Base-by-base conservation (phyloP, 2,329 filamentous ascomycete genomes). In the Penicillium sp. region DNA sequence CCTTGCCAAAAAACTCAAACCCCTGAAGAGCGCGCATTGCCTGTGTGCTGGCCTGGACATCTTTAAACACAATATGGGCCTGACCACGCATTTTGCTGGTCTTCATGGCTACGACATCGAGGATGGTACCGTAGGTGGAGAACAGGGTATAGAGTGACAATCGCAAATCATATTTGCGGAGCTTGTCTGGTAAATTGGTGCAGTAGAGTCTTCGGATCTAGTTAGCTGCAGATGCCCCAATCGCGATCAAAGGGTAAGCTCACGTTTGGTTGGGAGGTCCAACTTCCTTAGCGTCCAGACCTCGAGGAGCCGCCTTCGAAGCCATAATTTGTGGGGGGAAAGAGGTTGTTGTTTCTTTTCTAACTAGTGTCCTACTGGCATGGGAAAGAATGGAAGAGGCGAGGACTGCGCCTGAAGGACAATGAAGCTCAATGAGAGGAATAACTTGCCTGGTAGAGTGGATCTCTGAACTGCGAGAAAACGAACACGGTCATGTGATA, bases 51-150 rank as follows among this genome's bases (percentile, higher is more conserved):
- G 91, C 87, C 64, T 96, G 90, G 33, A 93, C 82, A 73, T 99
- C 93, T 57, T 90, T 86, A 73, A 92, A 98, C 14, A 95, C 90
- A 59, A 99, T 81, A 70, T 98, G 95, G 60, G 95, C 95, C 77
- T 99, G 95, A 3, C 95, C 95, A 49, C 95, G 89, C 93, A 98
- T 97, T 78, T 91, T 91, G 73, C 83, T 82, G 1, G 91, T 96
- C 79, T 92, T 96, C 66, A 97, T 81, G 29, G 91, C 90, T 48
- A 97, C 90, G 21, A 99, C 86, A 72, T 99, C 95, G 57, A 99
- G 85, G 16, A 99, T 90, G 0, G 91, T 87, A 41, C 95, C 95
- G 72, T 96, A 96, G 14, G 92, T 96, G 11, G 92, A 91, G 75
- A 98, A 98, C 13, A 98, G 84, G 75, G 92, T 90, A 78, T 99